These are phyloP conservation scores for Clitoria ternatea DNA, from an alignment of 306 rosid genomes.

Conservation along the genomic window DNA sequence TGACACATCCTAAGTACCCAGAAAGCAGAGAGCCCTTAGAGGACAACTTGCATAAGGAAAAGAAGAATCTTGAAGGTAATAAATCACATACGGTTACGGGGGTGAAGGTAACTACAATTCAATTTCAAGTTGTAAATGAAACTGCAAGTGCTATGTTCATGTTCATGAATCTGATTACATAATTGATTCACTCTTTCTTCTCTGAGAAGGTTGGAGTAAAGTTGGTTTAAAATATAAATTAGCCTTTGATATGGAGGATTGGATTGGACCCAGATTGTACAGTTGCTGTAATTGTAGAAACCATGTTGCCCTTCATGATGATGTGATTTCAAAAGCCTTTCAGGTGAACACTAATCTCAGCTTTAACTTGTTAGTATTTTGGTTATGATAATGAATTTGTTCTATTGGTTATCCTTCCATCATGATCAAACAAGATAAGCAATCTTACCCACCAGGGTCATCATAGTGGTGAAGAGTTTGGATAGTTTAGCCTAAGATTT, in stretches of 20 bases:
- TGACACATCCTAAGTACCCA: not conserved
- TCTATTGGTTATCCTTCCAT: not conserved
- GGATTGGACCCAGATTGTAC: conserved; percentile 54
- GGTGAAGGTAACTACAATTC: conserved; percentile 22
- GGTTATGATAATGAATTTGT: not conserved
- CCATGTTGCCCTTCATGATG: conserved; percentile 63
- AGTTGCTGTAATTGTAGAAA: conserved; percentile 56
- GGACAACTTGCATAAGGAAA: not conserved
- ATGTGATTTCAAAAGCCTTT: conserved; percentile 63
- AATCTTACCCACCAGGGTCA: no score
- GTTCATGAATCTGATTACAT: not conserved
- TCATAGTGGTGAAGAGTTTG: no score
- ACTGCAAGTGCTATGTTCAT: not conserved
- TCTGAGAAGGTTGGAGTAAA: conserved; percentile 1
- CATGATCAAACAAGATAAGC: not conserved
- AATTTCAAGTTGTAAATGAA: not conserved
- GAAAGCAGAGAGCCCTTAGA: conserved; percentile 16
- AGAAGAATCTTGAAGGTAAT: not conserved
- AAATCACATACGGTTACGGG: not conserved
- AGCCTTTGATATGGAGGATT: conserved; percentile 37
- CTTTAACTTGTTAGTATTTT: not conserved
- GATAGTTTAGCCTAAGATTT: no score
- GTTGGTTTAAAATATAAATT: not conserved
- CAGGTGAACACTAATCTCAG: conserved; percentile 43
- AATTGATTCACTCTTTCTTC: not conserved